Evolutionary conservation across 768 basidiomycete species (phyloP).

Genomic region (Sarcodon aspratus): DNA sequence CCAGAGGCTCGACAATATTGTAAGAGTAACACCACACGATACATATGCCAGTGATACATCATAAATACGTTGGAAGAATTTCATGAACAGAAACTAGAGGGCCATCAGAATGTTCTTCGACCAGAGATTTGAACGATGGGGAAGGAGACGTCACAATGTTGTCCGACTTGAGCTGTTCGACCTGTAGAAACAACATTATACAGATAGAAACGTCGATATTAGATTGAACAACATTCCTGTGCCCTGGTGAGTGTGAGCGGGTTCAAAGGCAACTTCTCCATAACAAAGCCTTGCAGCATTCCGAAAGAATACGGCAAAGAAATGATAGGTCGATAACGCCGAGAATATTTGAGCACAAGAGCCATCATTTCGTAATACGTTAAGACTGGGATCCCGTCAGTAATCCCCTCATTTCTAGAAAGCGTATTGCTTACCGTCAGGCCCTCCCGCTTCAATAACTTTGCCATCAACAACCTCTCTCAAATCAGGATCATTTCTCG

Average conservation of each 20-base stretch:
- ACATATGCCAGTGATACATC: too few species aligned
- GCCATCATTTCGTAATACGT: slow-evolving; percentile 61
- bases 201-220: not conserved
- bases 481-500: slow-evolving; percentile 30
- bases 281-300: slow-evolving; percentile 47
- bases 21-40: too few species aligned
- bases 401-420: slow-evolving; percentile 18
- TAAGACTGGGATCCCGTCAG: slow-evolving; percentile 39
- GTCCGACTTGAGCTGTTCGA: slow-evolving; percentile 50
- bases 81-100: slow-evolving; percentile 38
- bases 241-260: slow-evolving; percentile 59
- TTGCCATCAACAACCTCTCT: slow-evolving; percentile 25
- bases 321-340: slow-evolving; percentile 43
- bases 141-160: slow-evolving; percentile 33
- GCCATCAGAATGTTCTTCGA: slow-evolving; percentile 23
- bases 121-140: slow-evolving; percentile 25
- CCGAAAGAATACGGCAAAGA: slow-evolving; percentile 56
- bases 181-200: slow-evolving; percentile 21
- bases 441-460: slow-evolving; percentile 35
- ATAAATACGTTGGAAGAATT: slow-evolving; percentile 42
- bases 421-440: slow-evolving; percentile 33
- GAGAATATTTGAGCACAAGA: slow-evolving; percentile 42
- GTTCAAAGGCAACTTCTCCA: slow-evolving; percentile 53
- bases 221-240: slow-evolving; percentile 34
- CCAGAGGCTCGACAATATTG: too few species aligned